Base-by-base conservation (phyloP, 495 filamentous ascomycete genomes). In the Penicillium atrosanguineum region DNA sequence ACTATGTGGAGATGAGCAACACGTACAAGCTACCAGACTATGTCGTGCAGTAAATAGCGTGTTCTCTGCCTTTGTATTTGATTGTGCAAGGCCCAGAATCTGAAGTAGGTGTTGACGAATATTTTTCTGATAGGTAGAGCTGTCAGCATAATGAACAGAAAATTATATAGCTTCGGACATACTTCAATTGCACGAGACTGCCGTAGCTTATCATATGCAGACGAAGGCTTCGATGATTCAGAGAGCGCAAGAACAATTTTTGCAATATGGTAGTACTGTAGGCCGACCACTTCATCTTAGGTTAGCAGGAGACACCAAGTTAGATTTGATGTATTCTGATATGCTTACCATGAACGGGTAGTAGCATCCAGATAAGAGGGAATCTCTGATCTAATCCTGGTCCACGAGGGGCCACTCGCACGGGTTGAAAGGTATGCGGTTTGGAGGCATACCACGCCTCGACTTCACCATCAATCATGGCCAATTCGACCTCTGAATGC, bases 191-290 rank as follows among this genome's bases (percentile, higher is more conserved):
- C 29, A 21, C 67, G 55, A 21, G 64, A 65, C 8, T 62, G 53
- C 14, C 49, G 59, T 21, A 70, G 44, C 23, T 38, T 65, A 16
- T 65, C 60, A 53, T 68, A 64, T 16, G 52, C 47, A 8, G 54
- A 54, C n/a, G 46, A 45, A 12, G 55, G 16, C 16, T 14, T 55
- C 1, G 62, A 47, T 14, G 47, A 47, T 45, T 51, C 48, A 5
- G 64, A 58, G 21, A 68, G 47, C 16, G 58, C 60, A 15, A 68
- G 43, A 5, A 68, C 48, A 26, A 70, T 70, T 48, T 66, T 68
- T 4, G 67, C 64, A 25, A 70, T 59, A 28, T 70, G 62, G 28
- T 64, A 70, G 37, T 68, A 70, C 49, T 70, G 67, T 8, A 68
- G 34, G 16, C 67, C 64, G 46, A 69, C 52, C 23, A 65, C 67